Conservation (phyloP, 1,284 basidiomycete species). For the Boletus mariae region DNA sequence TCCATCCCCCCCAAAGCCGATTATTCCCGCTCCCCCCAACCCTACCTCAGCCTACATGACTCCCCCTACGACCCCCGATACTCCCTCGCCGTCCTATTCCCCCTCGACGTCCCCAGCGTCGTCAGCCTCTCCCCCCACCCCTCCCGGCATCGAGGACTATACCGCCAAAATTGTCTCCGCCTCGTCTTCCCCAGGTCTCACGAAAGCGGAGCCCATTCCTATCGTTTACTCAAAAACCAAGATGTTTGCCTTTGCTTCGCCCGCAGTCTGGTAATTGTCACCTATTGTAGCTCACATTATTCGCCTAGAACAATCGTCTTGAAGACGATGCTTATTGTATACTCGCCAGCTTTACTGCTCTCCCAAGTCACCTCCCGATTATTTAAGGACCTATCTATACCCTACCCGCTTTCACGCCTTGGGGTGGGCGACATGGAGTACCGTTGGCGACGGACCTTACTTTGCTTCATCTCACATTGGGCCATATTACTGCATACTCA, state of each 20-base stretch:
- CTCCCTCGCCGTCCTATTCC: slow-evolving; percentile 30
- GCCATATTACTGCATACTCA: slow-evolving; percentile 29
- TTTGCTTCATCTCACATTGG: slow-evolving; percentile 35
- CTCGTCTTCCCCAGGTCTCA: too few species aligned
- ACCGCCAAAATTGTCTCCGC: too few species aligned
- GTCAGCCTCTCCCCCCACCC: too few species aligned
- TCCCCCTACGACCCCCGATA: slow-evolving; percentile 43
- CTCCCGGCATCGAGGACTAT: too few species aligned
- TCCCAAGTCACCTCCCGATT: slow-evolving; percentile 16
- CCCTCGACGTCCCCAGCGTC: too few species aligned
- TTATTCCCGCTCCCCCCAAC: slow-evolving; percentile 21
- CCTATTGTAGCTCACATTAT: slow-evolving; percentile 22
- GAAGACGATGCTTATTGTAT: slow-evolving; percentile 32
- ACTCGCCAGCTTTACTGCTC: slow-evolving; percentile 11
- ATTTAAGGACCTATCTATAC: slow-evolving; percentile 38
- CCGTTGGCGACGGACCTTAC: slow-evolving; percentile 13
- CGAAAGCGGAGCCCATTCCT: too few species aligned
- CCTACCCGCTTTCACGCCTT: slow-evolving; percentile 13
- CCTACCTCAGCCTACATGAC: slow-evolving; percentile 24
- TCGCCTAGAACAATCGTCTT: slow-evolving; percentile 31
- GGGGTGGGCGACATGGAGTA: slow-evolving; percentile 26
- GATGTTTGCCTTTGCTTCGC: slow-evolving; percentile 17
- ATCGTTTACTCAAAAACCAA: too few species aligned
- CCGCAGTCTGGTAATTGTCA: slow-evolving; percentile 42
- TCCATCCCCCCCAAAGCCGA: slow-evolving; percentile 30